phyloP scores from a whole-genome alignment of 2,329 filamentous ascomycete species.

The Fusarium multiceps region DNA sequence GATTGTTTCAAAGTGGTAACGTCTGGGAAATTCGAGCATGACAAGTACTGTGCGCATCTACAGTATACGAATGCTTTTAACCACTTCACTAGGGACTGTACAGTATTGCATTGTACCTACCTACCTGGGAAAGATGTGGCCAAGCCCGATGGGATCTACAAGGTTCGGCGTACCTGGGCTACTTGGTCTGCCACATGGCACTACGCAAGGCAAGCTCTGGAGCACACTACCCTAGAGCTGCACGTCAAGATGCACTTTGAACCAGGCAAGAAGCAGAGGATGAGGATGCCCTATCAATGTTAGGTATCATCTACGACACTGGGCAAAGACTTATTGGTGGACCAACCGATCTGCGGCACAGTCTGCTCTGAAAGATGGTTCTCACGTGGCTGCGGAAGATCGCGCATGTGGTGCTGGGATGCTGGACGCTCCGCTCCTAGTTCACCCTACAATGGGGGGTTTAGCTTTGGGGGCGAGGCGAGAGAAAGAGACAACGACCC shows the following conservation, averaged over 20 bases:
- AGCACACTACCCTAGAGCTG: constrained; percentile 11
- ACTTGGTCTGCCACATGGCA: constrained; percentile 35
- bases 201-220: constrained; percentile 6
- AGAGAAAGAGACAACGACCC: constrained; percentile 14
- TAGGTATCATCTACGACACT: constrained; percentile 5
- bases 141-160: constrained; percentile 9
- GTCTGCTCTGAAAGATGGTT: constrained; percentile 32
- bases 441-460: constrained; percentile 31
- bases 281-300: constrained; percentile 2
- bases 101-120: neutral
- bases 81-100: neutral
- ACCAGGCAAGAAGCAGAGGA: neutral
- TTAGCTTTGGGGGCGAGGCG: constrained; percentile 31
- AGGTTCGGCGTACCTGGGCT: constrained; percentile 9
- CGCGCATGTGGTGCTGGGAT: constrained; percentile 48
- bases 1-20: constrained; percentile 30
- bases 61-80: neutral
- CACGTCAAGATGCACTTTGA: neutral
- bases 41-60: constrained; percentile 7
- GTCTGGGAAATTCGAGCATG: constrained; percentile 9
- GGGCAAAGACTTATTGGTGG: constrained; percentile 8
- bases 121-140: constrained; percentile 3
- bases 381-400: constrained; percentile 53
- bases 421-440: constrained; percentile 35
- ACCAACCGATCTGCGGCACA: constrained; percentile 33